Evolutionary conservation across 176 grass and related monocot genomes (phyloP), one percentile per base, ranked within the genome.

Genomic region (Cymbopogon citratus): DNA sequence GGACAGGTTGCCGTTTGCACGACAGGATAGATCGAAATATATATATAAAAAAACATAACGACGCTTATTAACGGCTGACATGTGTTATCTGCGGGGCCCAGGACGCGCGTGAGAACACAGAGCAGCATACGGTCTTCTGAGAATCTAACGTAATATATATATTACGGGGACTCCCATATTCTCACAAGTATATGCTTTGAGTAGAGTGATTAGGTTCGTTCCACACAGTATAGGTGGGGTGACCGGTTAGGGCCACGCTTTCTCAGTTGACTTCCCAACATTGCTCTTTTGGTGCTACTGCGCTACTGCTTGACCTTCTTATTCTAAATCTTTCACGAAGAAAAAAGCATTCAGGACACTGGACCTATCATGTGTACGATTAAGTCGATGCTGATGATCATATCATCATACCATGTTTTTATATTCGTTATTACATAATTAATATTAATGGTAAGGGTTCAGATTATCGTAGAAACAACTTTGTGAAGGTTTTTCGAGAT

Each of bases 71-170:
- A 64, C 25, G 14, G 24, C 25, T 77, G 36, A 77, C 68, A 24
- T 40, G 67, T 10, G 2, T 40, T 77, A 27, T 26, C 2, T 1
- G 7, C 13, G 9, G 11, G 36, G 35, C 27, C 33, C 9, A 48
- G 48, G 73, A n/a, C n/a, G n/a, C n/a, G 3, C 63, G 63, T 18
- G 73, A 84, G 63, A 84, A 76, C 63, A 31, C 63, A 24, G 57
- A 33, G 59, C 5, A 33, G 59, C 5, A 33, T n/a, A 65, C 61
- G 18, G 52, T 82, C 68, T 23, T 24, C 6, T 29, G 9, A 18
- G 26, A 63, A 69, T 63, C 68, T 41, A 62, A 23, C 56, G 29
- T 84, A 29, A 1, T 64, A 9, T 49, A 16, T 14, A 19, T 18
- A 28, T 29, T 73, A 29, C 13, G 27, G 13, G 24, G 63, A 43